phyloP scores from a whole-genome alignment of 108 stramenopile genomes.

The Cylindrotheca closterium region DNA sequence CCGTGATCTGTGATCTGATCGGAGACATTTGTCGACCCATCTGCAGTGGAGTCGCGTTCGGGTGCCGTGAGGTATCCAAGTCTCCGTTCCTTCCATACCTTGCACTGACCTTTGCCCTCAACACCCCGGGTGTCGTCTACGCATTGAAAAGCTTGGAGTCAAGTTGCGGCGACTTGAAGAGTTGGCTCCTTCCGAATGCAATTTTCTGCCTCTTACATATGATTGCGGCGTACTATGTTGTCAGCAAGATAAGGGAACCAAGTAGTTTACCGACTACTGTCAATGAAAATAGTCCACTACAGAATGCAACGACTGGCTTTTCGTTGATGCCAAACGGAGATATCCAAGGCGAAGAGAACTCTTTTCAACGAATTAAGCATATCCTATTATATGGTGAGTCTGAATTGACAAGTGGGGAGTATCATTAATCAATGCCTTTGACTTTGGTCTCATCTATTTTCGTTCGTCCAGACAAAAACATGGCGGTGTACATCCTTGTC shows the following conservation, averaged over 20 bases:
- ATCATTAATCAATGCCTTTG: too few relatives aligned
- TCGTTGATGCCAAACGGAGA: conserved; percentile 9
- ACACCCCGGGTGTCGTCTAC: conserved; percentile 44
- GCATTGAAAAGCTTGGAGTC: conserved; percentile 17
- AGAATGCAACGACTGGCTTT: conserved; percentile 16
- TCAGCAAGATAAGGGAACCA: conserved; percentile 30
- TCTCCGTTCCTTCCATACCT: conserved; percentile 68
- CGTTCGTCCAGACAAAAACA: too few relatives aligned
- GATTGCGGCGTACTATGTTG: conserved; percentile 57
- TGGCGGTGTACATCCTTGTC: conserved; percentile 68
- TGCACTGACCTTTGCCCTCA: conserved; percentile 49
- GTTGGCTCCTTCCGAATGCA: conserved; percentile 54
- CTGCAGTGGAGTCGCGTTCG: conserved; percentile 46
- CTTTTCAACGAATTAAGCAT: conserved; percentile 48
- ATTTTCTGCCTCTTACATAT: conserved; percentile 49
- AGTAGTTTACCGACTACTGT: not conserved
- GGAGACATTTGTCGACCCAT: conserved; percentile 32
- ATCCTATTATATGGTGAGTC: conserved; percentile 71
- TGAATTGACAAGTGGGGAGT: too few relatives aligned
- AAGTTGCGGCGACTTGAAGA: conserved; percentile 15
- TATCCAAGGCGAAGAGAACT: conserved; percentile 25
- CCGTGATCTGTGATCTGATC: conserved; percentile 47
- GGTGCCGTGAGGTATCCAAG: conserved; percentile 29
- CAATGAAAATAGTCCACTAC: conserved; percentile 5
- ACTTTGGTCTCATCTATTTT: too few relatives aligned